Percentiles rank a stretch among this genome's conserved stretches.
Conservation (phyloP, 106 monocot species). For the Dioscorea zingiberensis region DNA sequence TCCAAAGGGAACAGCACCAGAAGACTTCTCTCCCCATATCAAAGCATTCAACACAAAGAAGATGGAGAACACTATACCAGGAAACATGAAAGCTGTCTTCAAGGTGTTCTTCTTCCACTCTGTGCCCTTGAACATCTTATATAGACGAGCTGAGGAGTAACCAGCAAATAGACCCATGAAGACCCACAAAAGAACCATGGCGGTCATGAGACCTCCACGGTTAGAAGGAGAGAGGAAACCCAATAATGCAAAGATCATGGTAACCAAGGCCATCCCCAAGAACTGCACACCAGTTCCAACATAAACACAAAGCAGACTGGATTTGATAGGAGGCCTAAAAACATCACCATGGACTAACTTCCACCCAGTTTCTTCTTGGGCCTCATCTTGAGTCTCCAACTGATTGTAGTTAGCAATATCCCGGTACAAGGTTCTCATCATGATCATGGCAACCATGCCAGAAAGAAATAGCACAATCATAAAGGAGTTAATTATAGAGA, state of each 20-base stretch:
- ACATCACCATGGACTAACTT: conserved; percentile 33
- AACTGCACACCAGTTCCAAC: conserved; percentile 15
- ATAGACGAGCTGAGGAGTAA: conserved; percentile 11
- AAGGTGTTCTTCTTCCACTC: conserved; percentile 17
- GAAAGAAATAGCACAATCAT: conserved; percentile 34
- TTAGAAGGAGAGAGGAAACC: conserved; percentile 16
- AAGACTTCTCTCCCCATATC: conserved; percentile 13
- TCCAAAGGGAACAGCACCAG: conserved; percentile 43
- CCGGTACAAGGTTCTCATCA: conserved; percentile 30
- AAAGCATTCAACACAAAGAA: conserved; percentile 11
- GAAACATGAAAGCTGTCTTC: conserved; percentile 19
- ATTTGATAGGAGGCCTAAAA: conserved; percentile 22
- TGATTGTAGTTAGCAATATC: conserved; percentile 34
- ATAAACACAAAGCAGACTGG: conserved; percentile 27
- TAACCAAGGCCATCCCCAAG: conserved; percentile 10
- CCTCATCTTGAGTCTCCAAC: conserved; percentile 30
- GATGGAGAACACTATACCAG: conserved; percentile 8
- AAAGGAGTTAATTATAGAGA: conserved; percentile 29
- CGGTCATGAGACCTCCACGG: conserved; percentile 15
- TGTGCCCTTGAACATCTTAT: conserved; percentile 17
- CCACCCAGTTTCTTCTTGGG: conserved; percentile 36
- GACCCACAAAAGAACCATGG: conserved; percentile 20
- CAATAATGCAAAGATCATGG: conserved; percentile 18
- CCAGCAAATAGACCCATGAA: conserved; percentile 17
- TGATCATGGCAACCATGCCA: conserved; percentile 37